Base-by-base conservation (phyloP, 1,284 basidiomycete genomes). In the Melampsora larici-populina region DNA sequence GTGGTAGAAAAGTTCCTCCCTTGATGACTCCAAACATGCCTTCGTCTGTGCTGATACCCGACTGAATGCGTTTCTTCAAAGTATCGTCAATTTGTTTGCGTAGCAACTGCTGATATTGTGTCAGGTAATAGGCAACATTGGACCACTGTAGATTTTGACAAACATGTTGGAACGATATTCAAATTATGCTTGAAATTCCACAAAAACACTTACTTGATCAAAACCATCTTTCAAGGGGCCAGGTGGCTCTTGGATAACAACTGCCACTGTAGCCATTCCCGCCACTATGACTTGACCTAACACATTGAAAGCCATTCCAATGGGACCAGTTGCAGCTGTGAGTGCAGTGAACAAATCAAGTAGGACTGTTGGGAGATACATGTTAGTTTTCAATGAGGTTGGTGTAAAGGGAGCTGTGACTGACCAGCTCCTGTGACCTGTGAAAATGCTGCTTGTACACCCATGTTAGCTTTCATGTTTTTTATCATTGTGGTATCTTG, bases 201-300 rank as follows among this genome's bases (percentile, higher is more conserved):
- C 36, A 9, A 62, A 58, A 58, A 8, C 15, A 21, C 31, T 68
- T 68, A 68, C 73, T 43, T 75, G 64, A 13, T 58, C 49, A 60
- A 75, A 75, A 8, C 73, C 73, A 75, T 75, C 73, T 68, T 68
- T 64, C 21, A 75, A 55, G 13, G 73, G 64, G 2, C 63, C 73
- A 48, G 73, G 73, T 9, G 73, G 73, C 33, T 75, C 73, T 49
- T 67, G 2, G 13, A 75, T 75, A 0, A 49, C 73, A 62, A 67
- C 55, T 7, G 65, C 48, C 8, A 36, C 65, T 26, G 17, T 29
- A 55, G 64, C 73, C 65, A 55, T 46, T 60, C n/a, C 73, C n/a
- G 49, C 73, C 29, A 49, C 51, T n/a, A 75, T 31, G 29, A 51
- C 21, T 43, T 51, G 67, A 31, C 67, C 67, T 11, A 68, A 17